Conservation (phyloP, 225 moss, liverwort and hornwort species). For the Climacium dendroides region DNA sequence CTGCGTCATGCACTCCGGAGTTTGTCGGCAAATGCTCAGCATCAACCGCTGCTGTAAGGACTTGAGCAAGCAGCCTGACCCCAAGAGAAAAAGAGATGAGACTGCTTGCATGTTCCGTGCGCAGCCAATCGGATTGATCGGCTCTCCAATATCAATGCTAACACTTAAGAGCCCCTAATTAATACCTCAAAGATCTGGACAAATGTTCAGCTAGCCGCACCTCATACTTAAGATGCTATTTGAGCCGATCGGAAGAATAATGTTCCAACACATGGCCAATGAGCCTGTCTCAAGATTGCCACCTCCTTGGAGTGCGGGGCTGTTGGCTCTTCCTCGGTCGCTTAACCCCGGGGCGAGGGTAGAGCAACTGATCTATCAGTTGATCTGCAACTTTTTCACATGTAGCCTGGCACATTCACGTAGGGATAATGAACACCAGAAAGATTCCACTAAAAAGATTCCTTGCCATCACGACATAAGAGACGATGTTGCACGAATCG, state of each 20-base stretch:
- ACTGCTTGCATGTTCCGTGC: background rate
- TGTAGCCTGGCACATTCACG: slow-evolving; percentile 30
- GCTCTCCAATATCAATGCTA: slow-evolving; percentile 1
- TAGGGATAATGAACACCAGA: background rate
- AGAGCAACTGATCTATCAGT: slow-evolving; percentile 52
- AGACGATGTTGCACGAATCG: background rate
- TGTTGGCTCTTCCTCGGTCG: slow-evolving; percentile 52
- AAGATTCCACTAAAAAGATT: background rate
- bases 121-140: background rate
- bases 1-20: background rate
- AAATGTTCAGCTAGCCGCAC: background rate
- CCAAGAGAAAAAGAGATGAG: background rate
- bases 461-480: background rate
- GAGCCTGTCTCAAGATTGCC: slow-evolving; percentile 15
- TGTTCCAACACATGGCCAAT: background rate
- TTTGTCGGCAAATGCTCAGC: background rate
- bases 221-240: background rate
- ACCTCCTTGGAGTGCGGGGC: slow-evolving; percentile 27
- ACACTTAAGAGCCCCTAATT: background rate
- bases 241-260: background rate
- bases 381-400: slow-evolving; percentile 54
- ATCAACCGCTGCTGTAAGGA: background rate
- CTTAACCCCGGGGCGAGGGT: slow-evolving; percentile 41
- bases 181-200: background rate
- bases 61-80: background rate